Conservation (phyloP, 345 rosid species). For the Eucalyptus viminalis region DNA sequence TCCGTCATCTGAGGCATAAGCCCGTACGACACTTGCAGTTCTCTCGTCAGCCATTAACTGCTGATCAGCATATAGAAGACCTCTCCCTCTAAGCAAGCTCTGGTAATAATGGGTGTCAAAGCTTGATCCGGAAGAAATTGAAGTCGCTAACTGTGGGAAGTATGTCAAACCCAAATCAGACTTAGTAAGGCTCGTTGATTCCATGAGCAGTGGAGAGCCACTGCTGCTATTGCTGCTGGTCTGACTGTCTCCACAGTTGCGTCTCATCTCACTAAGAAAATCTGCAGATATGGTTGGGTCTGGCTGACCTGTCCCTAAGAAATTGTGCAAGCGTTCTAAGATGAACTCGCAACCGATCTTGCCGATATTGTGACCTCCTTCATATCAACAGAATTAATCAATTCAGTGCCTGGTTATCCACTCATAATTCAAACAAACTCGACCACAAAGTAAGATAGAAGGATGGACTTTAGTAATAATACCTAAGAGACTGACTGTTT, state of each 20-base stretch:
- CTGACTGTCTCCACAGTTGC: not conserved
- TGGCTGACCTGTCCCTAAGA: slow-evolving; percentile 22
- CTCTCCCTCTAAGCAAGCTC: slow-evolving; percentile 32
- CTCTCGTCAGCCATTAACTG: slow-evolving; percentile 31
- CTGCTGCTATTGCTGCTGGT: not conserved
- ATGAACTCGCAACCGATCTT: slow-evolving; percentile 31
- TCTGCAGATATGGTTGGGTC: slow-evolving; percentile 20
- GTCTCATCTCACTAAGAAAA: slow-evolving; percentile 18
- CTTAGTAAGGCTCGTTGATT: not conserved
- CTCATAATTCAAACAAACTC: not conserved
- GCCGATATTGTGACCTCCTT: slow-evolving; percentile 40
- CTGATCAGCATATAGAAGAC: slow-evolving; percentile 32
- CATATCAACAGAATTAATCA: not conserved
- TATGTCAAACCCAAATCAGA: not conserved
- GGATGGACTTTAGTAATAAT: not conserved
- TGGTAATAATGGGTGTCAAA: slow-evolving; percentile 26
- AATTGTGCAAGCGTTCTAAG: slow-evolving; percentile 16
- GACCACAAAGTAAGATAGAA: not conserved
- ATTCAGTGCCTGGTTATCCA: not conserved
- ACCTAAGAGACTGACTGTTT: slow-evolving; percentile 42
- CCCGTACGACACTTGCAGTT: slow-evolving; percentile 18
- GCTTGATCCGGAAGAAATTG: slow-evolving; percentile 18
- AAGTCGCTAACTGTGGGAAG: not conserved
- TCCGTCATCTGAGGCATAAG: slow-evolving; percentile 23
- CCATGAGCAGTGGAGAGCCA: not conserved